phyloP scores from a whole-genome alignment of 371 early-diverging fungal genomes.

The Synchytrium microbalum region DNA sequence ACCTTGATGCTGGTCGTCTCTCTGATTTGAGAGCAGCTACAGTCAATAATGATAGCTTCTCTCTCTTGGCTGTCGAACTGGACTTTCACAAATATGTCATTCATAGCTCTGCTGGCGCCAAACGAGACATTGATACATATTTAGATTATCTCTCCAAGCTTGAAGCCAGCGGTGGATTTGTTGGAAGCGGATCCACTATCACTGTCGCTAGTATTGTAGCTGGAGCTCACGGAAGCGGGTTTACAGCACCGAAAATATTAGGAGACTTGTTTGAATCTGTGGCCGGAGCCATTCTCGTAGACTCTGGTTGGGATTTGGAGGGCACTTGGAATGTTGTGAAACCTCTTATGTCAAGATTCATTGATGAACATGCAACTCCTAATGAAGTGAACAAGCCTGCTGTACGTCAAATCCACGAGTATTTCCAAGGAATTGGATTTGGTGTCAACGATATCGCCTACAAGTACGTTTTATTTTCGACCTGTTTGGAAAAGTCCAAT shows the following conservation, averaged over 20 bases:
- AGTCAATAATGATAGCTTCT: constrained; percentile 70
- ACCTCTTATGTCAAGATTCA: constrained; percentile 23
- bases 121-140: constrained; percentile 20
- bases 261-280: constrained; percentile 34
- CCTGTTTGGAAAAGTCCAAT: no score
- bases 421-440: constrained; percentile 28
- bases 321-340: constrained; percentile 22
- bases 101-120: constrained; percentile 8
- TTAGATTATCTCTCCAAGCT: constrained; percentile 12
- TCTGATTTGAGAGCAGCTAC: constrained; percentile 75
- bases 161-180: constrained; percentile 4
- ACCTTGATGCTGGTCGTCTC: constrained; percentile 59
- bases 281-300: constrained; percentile 76
- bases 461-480: constrained; percentile 11
- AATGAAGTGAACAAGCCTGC: constrained; percentile 27
- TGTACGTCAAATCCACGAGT: constrained; percentile 29
- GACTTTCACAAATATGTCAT: constrained; percentile 21
- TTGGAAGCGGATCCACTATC: background rate
- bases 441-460: constrained; percentile 24
- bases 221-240: background rate
- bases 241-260: constrained; percentile 33
- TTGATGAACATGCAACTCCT: constrained; percentile 23
- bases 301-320: constrained; percentile 60
- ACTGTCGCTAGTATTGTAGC: no score
- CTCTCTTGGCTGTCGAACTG: constrained; percentile 20